Base-by-base conservation (phyloP, 2,329 filamentous ascomycete genomes). In the Neonectria coccinea region DNA sequence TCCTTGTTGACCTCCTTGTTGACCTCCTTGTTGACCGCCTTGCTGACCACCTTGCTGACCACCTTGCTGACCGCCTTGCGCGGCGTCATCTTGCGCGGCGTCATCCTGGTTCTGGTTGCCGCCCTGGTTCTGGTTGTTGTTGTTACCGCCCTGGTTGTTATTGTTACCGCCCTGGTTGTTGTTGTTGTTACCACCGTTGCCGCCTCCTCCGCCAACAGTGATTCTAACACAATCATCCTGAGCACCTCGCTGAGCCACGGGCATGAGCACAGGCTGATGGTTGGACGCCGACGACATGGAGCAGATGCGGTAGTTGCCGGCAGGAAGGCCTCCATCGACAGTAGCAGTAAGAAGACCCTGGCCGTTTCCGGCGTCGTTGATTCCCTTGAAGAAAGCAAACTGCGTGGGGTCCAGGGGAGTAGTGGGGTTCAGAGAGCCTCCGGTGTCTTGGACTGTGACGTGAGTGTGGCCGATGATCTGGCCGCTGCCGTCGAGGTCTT, bases 381-480 rank as follows among this genome's bases (percentile, higher is more conserved):
- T 88, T 65, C 88, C 88, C 82, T 90, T 89, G 85, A 90, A 90
- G 77, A 89, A 89, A 73, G 79, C 85, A 69, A 87, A 89, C 73
- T 82, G 76, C 22, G 74, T 77, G 33, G 88, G 81, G 66, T 89
- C 83, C 6, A 87, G 82, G 29, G 87, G 83, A n/a, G 76, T 70
- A 9, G 72, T 79, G 10, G 87, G 86, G 74, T 84, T 86, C 70
- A 85, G 71, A 22, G 75, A 78, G 73, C 77, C 77, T 55, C 87
- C 87, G 52, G 86, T 79, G 66, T 86, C 80, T 76, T 90, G 88
- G 48, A 89, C 79, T 25, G 84, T 87, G 61, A 89, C 79, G 76
- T 89, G 87, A 3, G 85, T 86, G 78, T 89, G 87, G 11, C 87
- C 87, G 50, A 88, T 83, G 68, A 89, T 80, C 41, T 81, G 75